Percentiles rank a stretch among this genome's conserved stretches.
Conservation (phyloP, 2,329 filamentous ascomycete genomes). For the Exserohilum rostratum region DNA sequence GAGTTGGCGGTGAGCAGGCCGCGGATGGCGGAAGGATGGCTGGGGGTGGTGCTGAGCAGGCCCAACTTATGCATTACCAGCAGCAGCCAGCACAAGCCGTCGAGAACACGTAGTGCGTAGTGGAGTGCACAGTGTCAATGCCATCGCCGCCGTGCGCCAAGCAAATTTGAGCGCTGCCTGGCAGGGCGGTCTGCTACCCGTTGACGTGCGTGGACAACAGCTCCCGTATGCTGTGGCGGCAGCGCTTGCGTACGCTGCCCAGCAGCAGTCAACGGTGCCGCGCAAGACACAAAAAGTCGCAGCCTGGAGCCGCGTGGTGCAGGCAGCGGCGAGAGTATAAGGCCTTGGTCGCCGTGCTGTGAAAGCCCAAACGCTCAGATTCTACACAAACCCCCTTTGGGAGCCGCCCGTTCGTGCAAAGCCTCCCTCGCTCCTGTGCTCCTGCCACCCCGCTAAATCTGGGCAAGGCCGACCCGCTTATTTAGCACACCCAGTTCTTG, state of each 20-base stretch:
- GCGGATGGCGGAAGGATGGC: slow-evolving; percentile 6
- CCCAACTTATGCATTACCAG: slow-evolving; percentile 17
- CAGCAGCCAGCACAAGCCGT: background rate
- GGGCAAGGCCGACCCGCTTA: slow-evolving; percentile 51
- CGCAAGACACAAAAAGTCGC: background rate
- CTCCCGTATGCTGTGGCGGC: slow-evolving; percentile 38
- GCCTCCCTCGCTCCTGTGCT: slow-evolving; percentile 28
- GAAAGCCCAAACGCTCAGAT: slow-evolving; percentile 9
- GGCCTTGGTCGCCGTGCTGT: slow-evolving; percentile 1
- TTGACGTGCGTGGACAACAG: slow-evolving; percentile 28
- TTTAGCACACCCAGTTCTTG: slow-evolving; percentile 50
- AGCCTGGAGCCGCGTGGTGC: slow-evolving; percentile 32
- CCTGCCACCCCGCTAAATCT: slow-evolving; percentile 47
- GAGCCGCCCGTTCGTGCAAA: slow-evolving; percentile 32
- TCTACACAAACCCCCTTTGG: slow-evolving; percentile 16
- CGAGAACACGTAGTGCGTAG: slow-evolving; percentile 31
- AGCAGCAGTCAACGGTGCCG: background rate
- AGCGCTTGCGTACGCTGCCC: slow-evolving; percentile 42
- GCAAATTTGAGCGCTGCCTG: slow-evolving; percentile 33
- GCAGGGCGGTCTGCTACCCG: slow-evolving; percentile 31
- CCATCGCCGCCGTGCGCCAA: slow-evolving; percentile 26
- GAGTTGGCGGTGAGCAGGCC: slow-evolving; percentile 45
- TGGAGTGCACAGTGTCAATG: slow-evolving; percentile 8
- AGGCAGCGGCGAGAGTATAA: slow-evolving; percentile 20
- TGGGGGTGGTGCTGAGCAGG: slow-evolving; percentile 5